Base-by-base conservation (phyloP, 1,284 basidiomycete genomes). In the Pseudomicrostroma phylloplanum region DNA sequence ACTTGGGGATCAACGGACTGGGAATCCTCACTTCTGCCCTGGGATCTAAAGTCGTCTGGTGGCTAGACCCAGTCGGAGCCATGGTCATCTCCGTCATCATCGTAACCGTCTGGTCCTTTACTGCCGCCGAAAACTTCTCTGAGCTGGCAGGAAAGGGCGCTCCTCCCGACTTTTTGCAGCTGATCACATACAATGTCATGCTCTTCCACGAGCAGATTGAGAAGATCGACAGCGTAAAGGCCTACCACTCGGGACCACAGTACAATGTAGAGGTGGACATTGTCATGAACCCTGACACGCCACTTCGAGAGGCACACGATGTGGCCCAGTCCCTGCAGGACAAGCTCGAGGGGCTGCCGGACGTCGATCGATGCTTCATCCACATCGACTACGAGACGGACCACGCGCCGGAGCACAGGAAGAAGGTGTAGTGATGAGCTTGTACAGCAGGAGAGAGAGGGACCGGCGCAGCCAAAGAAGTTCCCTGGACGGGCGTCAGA, bases 211-310 rank as follows among this genome's bases (percentile, higher is more conserved):
- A 88, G 41, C 87, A 90, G 51, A 96, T 97, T 65, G 84, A 88
- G 64, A 86, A 88, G 75, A 84, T 96, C 49, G 93, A 96, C 76
- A 92, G 90, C 4, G 69, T 74, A 3, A 63, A 70, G 41, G 74
- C 74, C 6, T 81, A 81, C 66, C 76, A 78, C 58, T 72, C 73
- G 6, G 80, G 80, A 23, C 81, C 91, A 81, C 85, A 91, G 63
- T 94, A 91, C 76, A 90, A 92, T 74, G 92, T 96, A 55, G 93
- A 96, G 80, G 85, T 96, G 9, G 94, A 97, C 80, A 87, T 97
- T 59, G 93, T 97, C 25, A 91, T 98, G 87, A 85, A 88, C 68
- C 89, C 88, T 3, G 86, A 87, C 64, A 96, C 92, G 49, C 90
- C 92, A 0, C 81, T 97, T 0, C 90, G 89, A 87, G 87, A 89